A percentile compares a stretch with the other conserved stretches of the same genome.
Conservation (phyloP, 2,329 filamentous ascomycete genomes). For the Talaromyces amestolkiae region DNA sequence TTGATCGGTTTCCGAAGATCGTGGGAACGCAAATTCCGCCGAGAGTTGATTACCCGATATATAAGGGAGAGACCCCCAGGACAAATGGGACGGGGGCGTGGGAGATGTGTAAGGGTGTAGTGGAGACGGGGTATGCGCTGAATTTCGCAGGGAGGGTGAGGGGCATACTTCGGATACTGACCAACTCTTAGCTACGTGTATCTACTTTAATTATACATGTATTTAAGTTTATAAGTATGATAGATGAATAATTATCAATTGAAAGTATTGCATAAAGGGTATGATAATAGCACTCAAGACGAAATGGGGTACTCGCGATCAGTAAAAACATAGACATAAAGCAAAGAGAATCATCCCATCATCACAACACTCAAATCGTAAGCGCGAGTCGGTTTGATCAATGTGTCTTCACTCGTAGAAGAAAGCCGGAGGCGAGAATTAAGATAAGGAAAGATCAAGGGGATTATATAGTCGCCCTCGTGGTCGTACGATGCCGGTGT, state of each 20-base stretch:
- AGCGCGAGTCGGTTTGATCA: not conserved
- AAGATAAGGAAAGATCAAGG: no score
- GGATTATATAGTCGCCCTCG: conserved; percentile 7
- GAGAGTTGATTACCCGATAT: conserved; percentile 77
- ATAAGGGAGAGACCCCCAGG: conserved; percentile 52
- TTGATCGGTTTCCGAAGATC: conserved; percentile 61
- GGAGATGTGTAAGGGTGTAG: conserved; percentile 49
- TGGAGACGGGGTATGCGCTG: conserved; percentile 48
- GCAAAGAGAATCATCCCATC: conserved; percentile 1
- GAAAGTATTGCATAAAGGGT: not conserved
- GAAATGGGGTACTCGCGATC: conserved; percentile 8
- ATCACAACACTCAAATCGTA: not conserved
- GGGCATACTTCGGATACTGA: conserved; percentile 39
- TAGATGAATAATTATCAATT: not conserved
- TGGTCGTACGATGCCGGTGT: conserved; percentile 9
- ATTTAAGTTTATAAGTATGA: not conserved
- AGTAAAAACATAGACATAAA: not conserved
- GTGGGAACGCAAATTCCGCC: conserved; percentile 74
- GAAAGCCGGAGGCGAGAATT: not conserved
- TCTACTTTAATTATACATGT: not conserved
- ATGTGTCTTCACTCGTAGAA: not conserved
- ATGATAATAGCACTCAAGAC: conserved; percentile 6
- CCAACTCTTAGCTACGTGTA: conserved; percentile 32
- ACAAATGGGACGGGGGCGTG: conserved; percentile 62
- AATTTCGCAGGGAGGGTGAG: conserved; percentile 41